Conservation (phyloP, 129 eudicot genomes). For the Gnaphalium uliginosum region DNA sequence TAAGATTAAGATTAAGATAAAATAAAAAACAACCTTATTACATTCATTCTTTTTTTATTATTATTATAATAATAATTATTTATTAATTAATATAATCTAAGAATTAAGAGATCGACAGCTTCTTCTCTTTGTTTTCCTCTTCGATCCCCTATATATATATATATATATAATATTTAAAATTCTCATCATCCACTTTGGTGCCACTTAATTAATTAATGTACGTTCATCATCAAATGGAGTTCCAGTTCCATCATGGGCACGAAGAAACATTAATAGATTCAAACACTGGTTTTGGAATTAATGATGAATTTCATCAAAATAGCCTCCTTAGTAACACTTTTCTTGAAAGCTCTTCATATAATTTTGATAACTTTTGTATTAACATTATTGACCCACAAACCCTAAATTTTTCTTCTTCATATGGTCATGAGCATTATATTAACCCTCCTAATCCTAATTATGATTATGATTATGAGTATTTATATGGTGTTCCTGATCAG, state of each 20-base stretch:
- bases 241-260: slow-evolving; percentile 45
- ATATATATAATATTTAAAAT: too few species aligned
- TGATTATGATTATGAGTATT: slow-evolving; percentile 32
- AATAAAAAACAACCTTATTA: too few species aligned
- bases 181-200: too few species aligned
- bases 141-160: too few species aligned
- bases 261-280: slow-evolving; percentile 63
- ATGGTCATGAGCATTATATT: slow-evolving; percentile 26
- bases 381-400: slow-evolving; percentile 44
- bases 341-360: slow-evolving; percentile 37
- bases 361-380: slow-evolving; percentile 34
- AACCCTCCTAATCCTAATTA: slow-evolving; percentile 30
- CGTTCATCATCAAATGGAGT: slow-evolving; percentile 41
- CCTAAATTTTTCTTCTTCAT: slow-evolving; percentile 31
- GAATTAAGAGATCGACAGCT: too few species aligned
- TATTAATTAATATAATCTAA: too few species aligned
- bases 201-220: too few species aligned
- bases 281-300: slow-evolving; percentile 28
- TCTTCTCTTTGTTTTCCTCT: too few species aligned
- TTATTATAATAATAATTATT: too few species aligned
- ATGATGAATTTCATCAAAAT: slow-evolving; percentile 33
- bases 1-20: too few species aligned
- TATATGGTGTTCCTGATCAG: slow-evolving; percentile 8
- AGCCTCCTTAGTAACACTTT: slow-evolving; percentile 20
- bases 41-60: too few species aligned